Evolutionary conservation across 1,284 basidiomycete genomes (phyloP), one percentile per base, ranked within the genome.

Genomic region (Cyathus pygmaeus): DNA sequence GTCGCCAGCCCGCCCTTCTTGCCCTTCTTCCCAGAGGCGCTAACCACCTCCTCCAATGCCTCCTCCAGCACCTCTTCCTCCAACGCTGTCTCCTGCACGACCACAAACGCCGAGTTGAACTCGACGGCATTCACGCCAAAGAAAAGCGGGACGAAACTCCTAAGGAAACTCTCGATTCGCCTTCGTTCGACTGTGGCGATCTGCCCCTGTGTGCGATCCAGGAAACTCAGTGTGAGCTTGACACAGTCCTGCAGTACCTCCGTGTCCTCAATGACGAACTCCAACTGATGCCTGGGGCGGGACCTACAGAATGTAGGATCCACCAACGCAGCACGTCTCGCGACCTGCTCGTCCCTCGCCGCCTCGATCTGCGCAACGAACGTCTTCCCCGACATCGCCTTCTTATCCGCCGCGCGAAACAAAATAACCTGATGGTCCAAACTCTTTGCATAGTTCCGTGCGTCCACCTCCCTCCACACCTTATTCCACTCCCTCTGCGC

Each of bases 401-500:
- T 98, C 86, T 98, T 99, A 81, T 99, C 98, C 47, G 87, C 87
- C 24, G 88, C 85, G 82, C 96, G 97, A 88, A 97, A 98, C 61
- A 89, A 88, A 70, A 97, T 92, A 17, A 91, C 94, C 75, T 98
- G 95, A 75, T 98, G 95, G 75, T 99, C 97, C 65, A 99, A 85
- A 52, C 92, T 93, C 83, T 96, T 96, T 78, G 90, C 88, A 75
- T 94, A 98, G 80, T 98, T 98, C 67, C 94, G 86, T 44, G 93
- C 94, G 72, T 98, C 97, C 24, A 98, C 94, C 81, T 98, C 97
- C 57, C 96, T 85, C 98, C 97, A 99, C 53, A 99, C 94, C 75
- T 97, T 95, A 82, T 99, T 98, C 98, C 98, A 99, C 79, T 98
- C 98, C 63, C 95, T 82, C 77, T 98, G 94, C n/a, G 95, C 96